Conservation (phyloP, 2,329 filamentous ascomycete genomes). For the Venturia nashicola region DNA sequence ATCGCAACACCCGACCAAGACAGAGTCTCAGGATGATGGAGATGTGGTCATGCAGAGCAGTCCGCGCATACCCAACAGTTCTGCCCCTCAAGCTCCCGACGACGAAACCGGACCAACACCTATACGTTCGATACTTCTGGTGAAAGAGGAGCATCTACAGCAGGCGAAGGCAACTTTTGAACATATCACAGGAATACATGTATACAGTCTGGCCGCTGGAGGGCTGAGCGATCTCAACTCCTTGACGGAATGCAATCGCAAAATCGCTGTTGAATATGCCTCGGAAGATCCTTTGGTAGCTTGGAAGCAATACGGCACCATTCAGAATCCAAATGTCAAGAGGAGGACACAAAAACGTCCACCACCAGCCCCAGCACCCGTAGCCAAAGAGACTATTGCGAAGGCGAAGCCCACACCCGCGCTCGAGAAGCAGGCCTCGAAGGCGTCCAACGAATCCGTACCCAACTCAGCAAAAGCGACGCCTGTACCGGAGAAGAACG, state of each 20-base stretch:
- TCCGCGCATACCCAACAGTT: too few relatives aligned
- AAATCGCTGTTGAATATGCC: slow-evolving; percentile 43
- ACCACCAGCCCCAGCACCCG: slow-evolving; percentile 9
- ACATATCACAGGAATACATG: slow-evolving; percentile 64
- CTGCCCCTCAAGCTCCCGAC: too few relatives aligned
- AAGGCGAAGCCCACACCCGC: slow-evolving; percentile 10
- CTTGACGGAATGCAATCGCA: slow-evolving; percentile 56
- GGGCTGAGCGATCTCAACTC: slow-evolving; percentile 53
- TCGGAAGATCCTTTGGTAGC: slow-evolving; percentile 47
- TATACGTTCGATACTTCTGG: slow-evolving; percentile 60
- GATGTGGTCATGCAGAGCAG: slow-evolving; percentile 56
- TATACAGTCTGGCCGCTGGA: slow-evolving; percentile 72
- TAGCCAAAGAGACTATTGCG: slow-evolving; percentile 20
- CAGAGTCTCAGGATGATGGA: too few relatives aligned
- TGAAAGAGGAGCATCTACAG: slow-evolving; percentile 59
- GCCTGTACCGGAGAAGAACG: too few relatives aligned
- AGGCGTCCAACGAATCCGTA: too few relatives aligned
- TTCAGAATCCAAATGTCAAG: slow-evolving; percentile 59
- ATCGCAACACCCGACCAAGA: too few relatives aligned
- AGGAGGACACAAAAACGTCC: neutral
- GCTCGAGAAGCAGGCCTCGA: too few relatives aligned
- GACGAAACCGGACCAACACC: too few relatives aligned
- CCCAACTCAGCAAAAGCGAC: too few relatives aligned
- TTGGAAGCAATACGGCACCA: slow-evolving; percentile 57
- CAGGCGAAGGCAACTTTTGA: slow-evolving; percentile 57